Base-by-base conservation (phyloP, 208 protist species). In the Trypanosoma theileri region DNA sequence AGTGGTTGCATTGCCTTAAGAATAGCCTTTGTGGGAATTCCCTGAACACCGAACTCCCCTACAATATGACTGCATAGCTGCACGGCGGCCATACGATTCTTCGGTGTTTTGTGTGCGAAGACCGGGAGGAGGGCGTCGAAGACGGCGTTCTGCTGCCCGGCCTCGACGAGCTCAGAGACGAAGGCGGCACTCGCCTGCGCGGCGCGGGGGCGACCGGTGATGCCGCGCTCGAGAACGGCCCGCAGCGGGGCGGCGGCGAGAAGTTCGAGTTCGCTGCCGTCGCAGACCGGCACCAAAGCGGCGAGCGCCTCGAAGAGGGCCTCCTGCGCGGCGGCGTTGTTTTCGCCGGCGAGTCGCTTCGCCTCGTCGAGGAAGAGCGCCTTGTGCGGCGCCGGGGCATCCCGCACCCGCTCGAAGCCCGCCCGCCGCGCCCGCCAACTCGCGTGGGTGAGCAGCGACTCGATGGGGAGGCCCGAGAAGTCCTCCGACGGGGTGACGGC, bases 401-500 rank as follows among this genome's bases (percentile, higher is more conserved):
- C 52, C 8, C 77, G 66, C 4, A 94, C 56, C 13, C 63, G 66
- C n/a, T 89, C 82, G 57, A 83, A 93, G 0, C 81, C 91, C 24
- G 78, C 67, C 41, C 87, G 88, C 0, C 91, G 74, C 0, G 84
- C 91, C 59, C 92, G 93, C 88, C 91, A 96, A 71, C 88, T 89
- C 52, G 56, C 73, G 67, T 92, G 80, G 1, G 26, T 21, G 2
- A 96, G 64, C 19, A 92, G 63, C 41, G 85, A 58, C 16, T 82
- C 72, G 9, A 93, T 45, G 9, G 77, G 51, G 2, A 83, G 71
- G 9, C 58, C 66, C 21, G 65, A 79, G 52, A 94, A 94, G 66
- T 90, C 77, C 14, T 93, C 84, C 12, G 79, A 50, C 9, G 50
- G 35, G 16, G 55, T 7, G 46, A 42, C 40, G 0, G 46, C 52